phyloP scores from a whole-genome alignment of 495 filamentous ascomycete genomes.

The Aspergillus heteromorphus region DNA sequence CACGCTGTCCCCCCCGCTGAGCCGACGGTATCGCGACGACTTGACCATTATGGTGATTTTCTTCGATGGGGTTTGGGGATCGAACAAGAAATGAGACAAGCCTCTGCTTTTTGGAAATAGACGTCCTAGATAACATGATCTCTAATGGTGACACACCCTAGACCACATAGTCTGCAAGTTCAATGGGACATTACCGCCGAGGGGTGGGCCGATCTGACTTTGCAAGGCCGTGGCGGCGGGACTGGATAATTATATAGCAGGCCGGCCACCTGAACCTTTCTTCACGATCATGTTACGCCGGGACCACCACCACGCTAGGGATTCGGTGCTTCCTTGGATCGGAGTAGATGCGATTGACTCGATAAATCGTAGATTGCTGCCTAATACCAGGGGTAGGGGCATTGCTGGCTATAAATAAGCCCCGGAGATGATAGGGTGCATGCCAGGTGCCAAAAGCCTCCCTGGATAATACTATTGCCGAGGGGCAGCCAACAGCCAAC shows the following conservation, averaged over 20 bases:
- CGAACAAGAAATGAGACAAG: too few relatives aligned
- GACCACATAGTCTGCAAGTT: too few relatives aligned
- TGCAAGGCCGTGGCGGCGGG: too few relatives aligned
- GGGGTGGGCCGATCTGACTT: too few relatives aligned
- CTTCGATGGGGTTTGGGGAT: too few relatives aligned
- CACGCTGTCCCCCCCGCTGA: neutral
- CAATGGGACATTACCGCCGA: neutral
- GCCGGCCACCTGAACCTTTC: neutral
- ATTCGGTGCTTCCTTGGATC: neutral
- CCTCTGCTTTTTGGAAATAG: too few relatives aligned
- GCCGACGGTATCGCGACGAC: neutral
- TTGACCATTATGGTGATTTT: slow-evolving; percentile 37
- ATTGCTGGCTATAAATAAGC: neutral
- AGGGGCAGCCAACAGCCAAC: neutral
- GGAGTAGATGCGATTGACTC: neutral
- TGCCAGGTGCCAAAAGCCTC: neutral
- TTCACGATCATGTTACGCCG: neutral
- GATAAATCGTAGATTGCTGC: neutral
- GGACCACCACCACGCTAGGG: neutral
- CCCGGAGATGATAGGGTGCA: neutral
- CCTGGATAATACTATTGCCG: neutral
- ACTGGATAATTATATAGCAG: neutral
- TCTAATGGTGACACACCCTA: too few relatives aligned
- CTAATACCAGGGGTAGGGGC: neutral
- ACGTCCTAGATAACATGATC: too few relatives aligned